Evolutionary conservation across 2,329 filamentous ascomycete genomes (phyloP), one percentile per base, ranked within the genome.

Genomic region (Colletotrichum trifolii): DNA sequence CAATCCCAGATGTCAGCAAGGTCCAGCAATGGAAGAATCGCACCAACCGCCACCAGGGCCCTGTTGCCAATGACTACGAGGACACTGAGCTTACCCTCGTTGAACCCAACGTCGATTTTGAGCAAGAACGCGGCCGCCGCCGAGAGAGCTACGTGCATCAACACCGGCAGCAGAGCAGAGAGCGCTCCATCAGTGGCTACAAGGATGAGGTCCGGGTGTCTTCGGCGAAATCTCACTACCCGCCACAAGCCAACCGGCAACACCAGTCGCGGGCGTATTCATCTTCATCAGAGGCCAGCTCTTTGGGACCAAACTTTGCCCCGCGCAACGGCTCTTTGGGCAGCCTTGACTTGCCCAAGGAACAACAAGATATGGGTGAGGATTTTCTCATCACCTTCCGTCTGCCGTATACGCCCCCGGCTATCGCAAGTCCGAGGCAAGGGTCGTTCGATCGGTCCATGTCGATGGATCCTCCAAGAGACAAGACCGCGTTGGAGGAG

Each of bases 1-100:
- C 71, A 0, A 63, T 73, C 15, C 73, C 75, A 6, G 76, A 77
- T 2, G 69, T 73, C 4, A 69, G 73, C 53, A 76, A 73, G 33
- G 74, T 79, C 6, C 71, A 74, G 38, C 74, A 71, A 61, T 77
- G 74, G 75, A 64, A 53, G 46, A 48, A 61, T 25, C 38, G 43
- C 40, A 15, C 56, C 17, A 59, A 35, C 12, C 59, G 55, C 13
- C 15, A 45, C 6, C 52, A 39, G 40, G 15, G n/a, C 5, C 43
- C 46, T 43, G 33, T 39, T 2, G 8, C 36, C 2, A 42, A 17
- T 2, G 52, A 56, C 35, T 36, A 38, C 17, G 60, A 62, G 3
- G 62, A 63, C 1, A 34, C 49, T 8, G 63, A 63, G 6, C 15
- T 61, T 8, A 50, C 46, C 13, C 46, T 54, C 6, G 48, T 52